Evolutionary conservation across 164 flowering plant species (phyloP), one percentile per base, ranked within the genome.

Genomic region (Hamamelis virginiana): DNA sequence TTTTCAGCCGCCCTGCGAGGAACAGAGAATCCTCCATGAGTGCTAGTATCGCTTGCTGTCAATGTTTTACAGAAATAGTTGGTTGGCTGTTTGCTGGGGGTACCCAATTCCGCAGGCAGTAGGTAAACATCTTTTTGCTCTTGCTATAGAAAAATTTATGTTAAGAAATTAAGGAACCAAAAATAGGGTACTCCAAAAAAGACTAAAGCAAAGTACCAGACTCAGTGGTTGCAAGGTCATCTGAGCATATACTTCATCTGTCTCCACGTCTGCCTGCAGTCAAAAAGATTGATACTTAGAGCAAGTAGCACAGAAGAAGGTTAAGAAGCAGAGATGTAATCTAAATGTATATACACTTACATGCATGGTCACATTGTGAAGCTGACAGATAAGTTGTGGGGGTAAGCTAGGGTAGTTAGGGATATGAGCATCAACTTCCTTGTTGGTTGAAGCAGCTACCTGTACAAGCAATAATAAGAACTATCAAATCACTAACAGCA

Each of bases 171-270:
- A 16, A 26, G 50, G 21, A 56, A 59, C 23, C 10, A 56, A 67
- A 16, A 50, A 15, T 12, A 9, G 11, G 33, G 23, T 6, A 21
- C 23, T 11, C 28, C 13, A n/a, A 44, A 44, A 19, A 15, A 57
- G n/a, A n/a, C n/a, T n/a, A n/a, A n/a, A 22, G 14, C 1, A 16
- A 62, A 28, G 53, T 82, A 88, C 92, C 73, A 81, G 80, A 64
- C 71, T 88, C 67, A 88, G 65, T 11, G 92, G 92, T 64, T 88
- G 92, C 81, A 88, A 82, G 59, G 92, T 88, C 92, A 88, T 86
- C 55, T 88, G 92, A 52, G 91, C 91, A 81, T 87, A 87, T 8
- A 87, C 91, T 80, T 87, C 91, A 76, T 87, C 91, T 0, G 88
- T 88, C 75, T 88, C 92, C 23, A 78, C 82, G 69, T 88, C 92